Base-by-base conservation (phyloP, 345 rosid genomes). In the Syzygium oleosum region DNA sequence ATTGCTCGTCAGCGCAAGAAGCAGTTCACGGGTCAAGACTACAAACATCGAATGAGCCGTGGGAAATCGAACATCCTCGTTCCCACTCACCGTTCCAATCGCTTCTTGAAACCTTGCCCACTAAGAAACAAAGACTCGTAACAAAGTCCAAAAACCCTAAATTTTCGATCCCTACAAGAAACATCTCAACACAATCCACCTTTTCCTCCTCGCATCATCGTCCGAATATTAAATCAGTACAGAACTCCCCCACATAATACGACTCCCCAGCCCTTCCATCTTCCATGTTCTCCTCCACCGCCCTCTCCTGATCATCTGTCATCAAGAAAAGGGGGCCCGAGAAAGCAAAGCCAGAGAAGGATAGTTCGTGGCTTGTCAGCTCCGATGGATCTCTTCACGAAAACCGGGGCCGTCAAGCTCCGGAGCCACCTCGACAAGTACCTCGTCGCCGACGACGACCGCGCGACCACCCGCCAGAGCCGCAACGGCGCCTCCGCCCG, bases 371-470 rank as follows among this genome's bases (percentile, higher is more conserved):
- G 49, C 49, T 61, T 7, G 27, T 4, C 14, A 73, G 14, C 83
- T 38, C 49, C 49, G 15, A 97, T 97, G 99, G 99, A 98, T 90
- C 25, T 95, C 12, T 94, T 98, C 87, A 89, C 91, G 77, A 92
- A 96, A 86, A 88, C 96, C 6, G 92, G 90, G 89, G 94, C 90
- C 19, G 95, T 96, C 14, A 96, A 92, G 92, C 92, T 98, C 88
- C 93, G 97, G 19, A 93, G 98, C 94, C 99, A 96, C 91, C 96
- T 94, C 3, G 96, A 93, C 80, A 98, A 98, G 90, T 96, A 95
- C 90, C 56, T 98, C 15, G 90, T 95, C 61, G 98, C 99, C 56
- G 97, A 92, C 86, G 98, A 95, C 65, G 97, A 96, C 43, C 91
- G 89, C 43, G 90, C 92, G 91, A 92, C 92, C 49, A 88, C 92